Evolutionary conservation across 257 asterid genomes (phyloP).

Genomic region (Plantago ovata): DNA sequence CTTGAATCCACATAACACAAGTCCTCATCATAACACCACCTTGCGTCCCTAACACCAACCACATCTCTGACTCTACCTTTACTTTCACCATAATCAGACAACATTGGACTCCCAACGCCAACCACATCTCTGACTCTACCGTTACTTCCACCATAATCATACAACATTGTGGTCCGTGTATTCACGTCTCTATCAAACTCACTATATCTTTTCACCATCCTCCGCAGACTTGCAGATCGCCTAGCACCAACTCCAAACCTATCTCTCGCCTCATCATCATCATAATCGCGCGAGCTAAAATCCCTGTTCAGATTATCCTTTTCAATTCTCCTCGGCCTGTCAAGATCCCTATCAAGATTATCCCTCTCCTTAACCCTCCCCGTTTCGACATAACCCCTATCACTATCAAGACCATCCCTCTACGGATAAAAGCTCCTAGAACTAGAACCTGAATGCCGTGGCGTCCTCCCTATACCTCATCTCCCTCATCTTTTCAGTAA

Average conservation of each 20-base stretch:
- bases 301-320: conserved; percentile 9
- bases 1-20: conserved; percentile 26
- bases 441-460: conserved; percentile 25
- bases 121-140: conserved; percentile 24
- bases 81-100: conserved; percentile 24
- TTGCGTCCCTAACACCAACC: background rate
- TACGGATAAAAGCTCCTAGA: conserved; percentile 17
- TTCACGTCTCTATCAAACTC: conserved; percentile 22
- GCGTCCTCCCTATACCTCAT: conserved; percentile 33
- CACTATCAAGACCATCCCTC: background rate
- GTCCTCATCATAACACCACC: conserved; percentile 15
- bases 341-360: conserved; percentile 13
- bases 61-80: conserved; percentile 24
- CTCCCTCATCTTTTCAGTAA: conserved; percentile 34
- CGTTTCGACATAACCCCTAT: too few species aligned
- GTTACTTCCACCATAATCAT: conserved; percentile 25
- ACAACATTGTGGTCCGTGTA: conserved; percentile 14
- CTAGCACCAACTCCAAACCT: conserved; percentile 21
- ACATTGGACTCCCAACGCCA: conserved; percentile 17
- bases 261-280: conserved; percentile 20
- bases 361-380: conserved; percentile 4
- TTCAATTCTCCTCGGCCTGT: conserved; percentile 12
- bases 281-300: conserved; percentile 7
- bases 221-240: conserved; percentile 25
- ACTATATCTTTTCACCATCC: conserved; percentile 23